Conservation (phyloP, 495 filamentous ascomycete species). For the Penicillium crystallinum region DNA sequence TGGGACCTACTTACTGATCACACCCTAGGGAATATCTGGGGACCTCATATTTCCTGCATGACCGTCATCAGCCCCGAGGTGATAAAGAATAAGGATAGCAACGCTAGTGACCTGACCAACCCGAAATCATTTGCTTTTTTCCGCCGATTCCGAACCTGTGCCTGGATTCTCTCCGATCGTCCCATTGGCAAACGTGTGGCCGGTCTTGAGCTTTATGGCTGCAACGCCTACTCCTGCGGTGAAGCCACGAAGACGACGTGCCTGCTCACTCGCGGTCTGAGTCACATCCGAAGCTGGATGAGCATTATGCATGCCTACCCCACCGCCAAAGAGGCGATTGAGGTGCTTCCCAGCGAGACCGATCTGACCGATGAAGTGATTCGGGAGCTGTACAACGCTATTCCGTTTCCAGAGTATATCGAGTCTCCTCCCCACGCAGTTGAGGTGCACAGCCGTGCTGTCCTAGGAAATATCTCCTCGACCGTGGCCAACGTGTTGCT, state of each 20-base stretch:
- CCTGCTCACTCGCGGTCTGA: constrained; percentile 36
- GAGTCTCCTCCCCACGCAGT: background rate
- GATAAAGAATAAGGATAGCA: constrained; percentile 12
- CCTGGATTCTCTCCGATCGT: constrained; percentile 50
- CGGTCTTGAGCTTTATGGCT: constrained; percentile 33
- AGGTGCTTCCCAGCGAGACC: background rate
- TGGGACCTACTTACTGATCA: constrained; percentile 2
- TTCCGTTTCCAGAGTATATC: background rate
- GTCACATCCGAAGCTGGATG: constrained; percentile 40
- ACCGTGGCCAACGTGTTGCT: background rate
- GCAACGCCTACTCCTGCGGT: constrained; percentile 46
- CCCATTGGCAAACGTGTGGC: constrained; percentile 45
- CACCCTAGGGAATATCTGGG: constrained; percentile 32
- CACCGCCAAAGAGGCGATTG: background rate
- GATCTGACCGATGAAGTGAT: background rate
- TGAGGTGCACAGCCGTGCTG: background rate
- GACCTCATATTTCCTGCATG: constrained; percentile 29
- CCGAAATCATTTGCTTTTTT: constrained; percentile 30
- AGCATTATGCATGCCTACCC: constrained; percentile 22
- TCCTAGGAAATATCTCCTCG: background rate
- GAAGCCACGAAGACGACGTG: constrained; percentile 37
- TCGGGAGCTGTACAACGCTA: background rate
- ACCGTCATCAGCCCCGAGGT: constrained; percentile 33
- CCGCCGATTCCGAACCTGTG: constrained; percentile 50
- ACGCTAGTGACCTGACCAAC: constrained; percentile 4